Base-by-base conservation (phyloP, 202 grass and related monocot species). In the Saccharum hybrid region DNA sequence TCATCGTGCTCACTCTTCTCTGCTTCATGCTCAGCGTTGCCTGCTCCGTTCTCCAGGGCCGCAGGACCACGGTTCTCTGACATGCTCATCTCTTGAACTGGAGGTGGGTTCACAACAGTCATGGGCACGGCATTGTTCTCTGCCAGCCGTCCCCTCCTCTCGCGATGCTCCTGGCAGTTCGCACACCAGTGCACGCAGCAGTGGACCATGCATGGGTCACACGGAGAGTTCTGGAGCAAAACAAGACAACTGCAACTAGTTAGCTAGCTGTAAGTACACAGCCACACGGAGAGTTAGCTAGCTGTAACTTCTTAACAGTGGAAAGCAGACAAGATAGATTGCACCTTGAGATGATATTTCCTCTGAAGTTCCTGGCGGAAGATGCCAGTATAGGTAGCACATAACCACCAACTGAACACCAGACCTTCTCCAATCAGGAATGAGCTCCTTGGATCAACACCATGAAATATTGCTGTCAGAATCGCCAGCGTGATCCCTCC, bases 171-270 rank as follows among this genome's bases (percentile, higher is more conserved):
- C 75, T 97, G 94, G 51, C 94, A 97, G 68, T 91, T 90, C 0
- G 94, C 94, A 37, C 94, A 97, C 90, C 90, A 94, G 84, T 94
- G 94, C 79, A 97, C 57, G 70, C 94, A 97, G 79, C 92, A 97
- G 69, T 97, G 94, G 76, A 92, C 88, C 79, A 92, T 90, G 82
- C 94, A 97, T 21, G 94, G 92, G 84, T 97, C 94, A 61, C 90
- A 97, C 6, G 94, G 94, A 7, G 92, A 93, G 72, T 97, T 93
- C 94, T 97, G 75, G 13, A 4, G 33, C 48, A 74, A 79, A 67
- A 9, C 48, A n/a, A 61, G 11, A 60, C 7, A 76, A 57, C 3
- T 71, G 19, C 14, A 41, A 40, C 70, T 21, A 61, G 71, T 68
- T 23, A 70, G 42, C 14, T 49, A 49, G 19, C 52, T 62, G 30